A percentile compares a stretch with the other conserved stretches of the same genome.
Conservation (phyloP, 2,329 filamentous ascomycete species). For the Exophiala sideris region DNA sequence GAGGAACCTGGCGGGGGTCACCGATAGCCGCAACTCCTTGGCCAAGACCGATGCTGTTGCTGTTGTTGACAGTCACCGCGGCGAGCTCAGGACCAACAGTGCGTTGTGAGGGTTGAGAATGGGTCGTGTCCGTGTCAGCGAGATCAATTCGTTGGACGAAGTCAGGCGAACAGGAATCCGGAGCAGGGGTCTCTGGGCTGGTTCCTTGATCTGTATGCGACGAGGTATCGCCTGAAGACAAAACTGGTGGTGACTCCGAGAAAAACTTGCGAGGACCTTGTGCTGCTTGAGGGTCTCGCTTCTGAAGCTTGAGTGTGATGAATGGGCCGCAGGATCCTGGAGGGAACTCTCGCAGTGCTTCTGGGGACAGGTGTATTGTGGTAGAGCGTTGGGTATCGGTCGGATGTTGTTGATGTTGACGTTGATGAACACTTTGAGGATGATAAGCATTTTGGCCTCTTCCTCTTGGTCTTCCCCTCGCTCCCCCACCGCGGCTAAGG, state of each 20-base stretch:
- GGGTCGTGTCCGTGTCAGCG: too few species aligned
- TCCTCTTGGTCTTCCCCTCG: neutral
- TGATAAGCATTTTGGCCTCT: too few species aligned
- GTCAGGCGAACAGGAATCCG: too few species aligned
- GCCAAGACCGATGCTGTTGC: too few species aligned
- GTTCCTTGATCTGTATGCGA: too few species aligned
- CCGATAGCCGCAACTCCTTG: neutral
- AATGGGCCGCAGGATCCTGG: neutral
- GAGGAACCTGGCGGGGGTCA: neutral
- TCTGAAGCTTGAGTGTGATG: conserved; percentile 1
- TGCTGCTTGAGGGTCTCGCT: neutral
- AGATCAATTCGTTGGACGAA: too few species aligned
- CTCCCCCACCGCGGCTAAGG: neutral
- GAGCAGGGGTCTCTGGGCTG: too few species aligned
- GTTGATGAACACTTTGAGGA: neutral
- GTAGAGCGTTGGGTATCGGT: neutral
- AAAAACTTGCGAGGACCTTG: neutral
- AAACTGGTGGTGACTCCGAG: neutral
- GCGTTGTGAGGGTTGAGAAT: too few species aligned
- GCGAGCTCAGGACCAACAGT: too few species aligned
- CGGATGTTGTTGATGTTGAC: neutral
- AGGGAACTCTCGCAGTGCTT: neutral
- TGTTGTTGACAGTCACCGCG: too few species aligned
- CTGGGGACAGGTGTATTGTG: neutral
- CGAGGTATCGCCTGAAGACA: neutral